phyloP scores from a whole-genome alignment of 148 eudicot genomes.

The Rhododendron mucronatum region DNA sequence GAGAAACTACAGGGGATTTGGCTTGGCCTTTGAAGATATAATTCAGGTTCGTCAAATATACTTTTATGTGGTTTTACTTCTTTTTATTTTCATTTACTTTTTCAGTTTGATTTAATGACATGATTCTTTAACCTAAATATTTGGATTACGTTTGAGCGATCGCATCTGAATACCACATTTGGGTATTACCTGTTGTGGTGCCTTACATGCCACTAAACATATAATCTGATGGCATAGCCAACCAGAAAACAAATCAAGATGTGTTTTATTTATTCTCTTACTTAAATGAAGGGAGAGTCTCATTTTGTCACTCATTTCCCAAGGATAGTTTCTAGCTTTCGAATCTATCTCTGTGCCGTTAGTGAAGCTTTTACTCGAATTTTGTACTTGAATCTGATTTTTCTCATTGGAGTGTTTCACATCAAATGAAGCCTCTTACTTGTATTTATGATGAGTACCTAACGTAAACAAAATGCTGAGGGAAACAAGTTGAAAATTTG shows the following conservation, averaged over 20 bases:
- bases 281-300: not conserved
- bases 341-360: not conserved
- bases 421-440: not conserved
- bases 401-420: not conserved
- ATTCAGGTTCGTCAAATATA: conserved; percentile 49
- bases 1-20: conserved; percentile 62
- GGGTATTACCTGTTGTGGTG: not conserved
- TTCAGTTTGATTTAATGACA: not conserved
- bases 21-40: conserved; percentile 69
- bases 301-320: not conserved
- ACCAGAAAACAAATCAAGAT: not conserved
- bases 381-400: not conserved
- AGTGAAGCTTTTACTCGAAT: not conserved
- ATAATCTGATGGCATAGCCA: not conserved
- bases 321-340: not conserved
- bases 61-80: not conserved
- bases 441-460: not conserved
- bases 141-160: not conserved
- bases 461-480: not conserved
- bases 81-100: not conserved
- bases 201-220: not conserved
- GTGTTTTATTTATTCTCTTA: not conserved
- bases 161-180: not conserved
- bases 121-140: not conserved
- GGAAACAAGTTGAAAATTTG: not conserved